A percentile compares a stretch with the other conserved stretches of the same genome.
Conservation (phyloP, 768 basidiomycete genomes). For the Phanerochaete carnosa region DNA sequence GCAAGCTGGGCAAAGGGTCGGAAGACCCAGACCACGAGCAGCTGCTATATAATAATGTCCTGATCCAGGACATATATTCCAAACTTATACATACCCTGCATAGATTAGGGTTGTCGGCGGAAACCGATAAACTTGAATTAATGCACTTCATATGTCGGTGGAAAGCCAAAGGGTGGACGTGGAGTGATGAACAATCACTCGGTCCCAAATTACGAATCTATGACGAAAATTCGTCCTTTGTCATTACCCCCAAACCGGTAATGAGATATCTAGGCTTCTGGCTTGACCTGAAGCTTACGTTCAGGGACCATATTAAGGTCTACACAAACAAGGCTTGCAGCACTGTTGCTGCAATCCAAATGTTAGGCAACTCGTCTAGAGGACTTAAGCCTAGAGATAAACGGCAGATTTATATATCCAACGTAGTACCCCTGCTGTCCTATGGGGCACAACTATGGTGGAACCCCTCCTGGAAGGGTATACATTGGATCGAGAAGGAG, state of each 20-base stretch:
- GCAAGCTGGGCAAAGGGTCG: background rate
- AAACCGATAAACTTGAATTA: conserved; percentile 11
- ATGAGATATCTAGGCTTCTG: conserved; percentile 18
- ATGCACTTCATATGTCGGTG: conserved; percentile 11
- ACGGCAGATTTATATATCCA: conserved; percentile 14
- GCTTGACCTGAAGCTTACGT: conserved; percentile 14
- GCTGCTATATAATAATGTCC: background rate
- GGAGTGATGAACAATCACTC: background rate
- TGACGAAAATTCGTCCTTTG: background rate
- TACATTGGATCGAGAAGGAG: background rate
- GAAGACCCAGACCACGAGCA: background rate
- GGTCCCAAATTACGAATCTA: background rate
- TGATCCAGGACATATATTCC: too few relatives aligned
- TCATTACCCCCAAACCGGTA: background rate
- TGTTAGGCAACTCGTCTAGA: conserved; percentile 17
- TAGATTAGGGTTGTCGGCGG: conserved; percentile 8
- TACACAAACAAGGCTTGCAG: conserved; percentile 14
- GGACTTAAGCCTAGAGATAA: conserved; percentile 14
- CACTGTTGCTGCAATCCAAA: conserved; percentile 3
- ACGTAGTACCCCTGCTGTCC: conserved; percentile 15
- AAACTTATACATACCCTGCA: background rate
- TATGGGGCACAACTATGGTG: conserved; percentile 20
- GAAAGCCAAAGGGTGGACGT: background rate
- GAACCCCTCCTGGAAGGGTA: conserved; percentile 5
- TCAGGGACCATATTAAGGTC: conserved; percentile 6